Evolutionary conservation across 306 rosid genomes (phyloP).

Genomic region (Inga leiocalycina): DNA sequence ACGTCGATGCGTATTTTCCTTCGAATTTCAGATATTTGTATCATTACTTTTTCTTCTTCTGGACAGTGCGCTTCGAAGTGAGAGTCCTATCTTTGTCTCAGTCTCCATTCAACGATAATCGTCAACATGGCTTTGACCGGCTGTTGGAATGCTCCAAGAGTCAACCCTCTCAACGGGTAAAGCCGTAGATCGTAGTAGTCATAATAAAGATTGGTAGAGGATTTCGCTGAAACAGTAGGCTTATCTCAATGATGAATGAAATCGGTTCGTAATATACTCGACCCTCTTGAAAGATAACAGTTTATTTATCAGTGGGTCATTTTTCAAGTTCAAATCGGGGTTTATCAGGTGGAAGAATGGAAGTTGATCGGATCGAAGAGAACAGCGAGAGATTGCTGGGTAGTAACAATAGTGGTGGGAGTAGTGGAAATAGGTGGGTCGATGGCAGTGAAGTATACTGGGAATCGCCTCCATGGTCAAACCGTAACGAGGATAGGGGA

Average conservation of each 20-base stretch:
- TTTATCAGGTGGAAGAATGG: conserved; percentile 45
- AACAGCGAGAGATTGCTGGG: conserved; percentile 55
- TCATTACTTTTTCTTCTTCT: too few species aligned
- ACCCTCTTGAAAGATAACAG: conserved; percentile 30
- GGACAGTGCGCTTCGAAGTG: neutral
- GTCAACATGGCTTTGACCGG: neutral
- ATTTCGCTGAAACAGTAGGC: conserved; percentile 19
- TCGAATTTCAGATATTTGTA: neutral
- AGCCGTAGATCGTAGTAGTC: neutral
- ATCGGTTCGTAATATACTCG: conserved; percentile 22
- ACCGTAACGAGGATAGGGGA: conserved; percentile 39
- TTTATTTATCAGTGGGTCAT: neutral
- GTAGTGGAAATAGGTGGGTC: conserved; percentile 80
- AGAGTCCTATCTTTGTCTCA: neutral
- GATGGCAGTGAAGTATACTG: conserved; percentile 86
- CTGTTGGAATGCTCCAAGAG: neutral
- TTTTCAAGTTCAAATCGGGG: conserved; percentile 23
- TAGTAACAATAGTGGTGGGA: conserved; percentile 42
- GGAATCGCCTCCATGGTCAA: conserved; percentile 57
- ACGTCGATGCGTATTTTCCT: too few species aligned
- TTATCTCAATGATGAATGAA: conserved; percentile 27
- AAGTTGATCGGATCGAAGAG: conserved; percentile 71
- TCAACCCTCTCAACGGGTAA: conserved; percentile 16
- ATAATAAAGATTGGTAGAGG: neutral
- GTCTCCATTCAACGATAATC: neutral